These are phyloP conservation scores for Vanrija pseudolonga DNA, from an alignment of 1,284 basidiomycete genomes.

Conservation along the genomic window DNA sequence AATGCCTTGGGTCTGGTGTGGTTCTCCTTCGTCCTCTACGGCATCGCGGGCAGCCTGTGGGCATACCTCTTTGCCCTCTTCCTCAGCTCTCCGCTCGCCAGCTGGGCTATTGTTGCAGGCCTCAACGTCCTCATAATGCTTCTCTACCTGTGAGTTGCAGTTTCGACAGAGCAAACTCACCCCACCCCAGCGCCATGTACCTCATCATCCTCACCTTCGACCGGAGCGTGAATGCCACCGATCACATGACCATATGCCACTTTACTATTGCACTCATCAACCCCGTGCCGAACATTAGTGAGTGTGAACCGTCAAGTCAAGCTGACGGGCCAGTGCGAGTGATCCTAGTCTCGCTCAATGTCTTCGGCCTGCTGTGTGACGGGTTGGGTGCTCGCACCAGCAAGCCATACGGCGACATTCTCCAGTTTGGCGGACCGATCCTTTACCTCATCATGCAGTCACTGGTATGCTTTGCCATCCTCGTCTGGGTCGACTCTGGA, in stretches of 20 bases:
- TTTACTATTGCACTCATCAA: constrained; percentile 65
- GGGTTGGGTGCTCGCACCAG: constrained; percentile 56
- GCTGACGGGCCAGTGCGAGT: constrained; percentile 50
- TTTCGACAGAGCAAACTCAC: neutral
- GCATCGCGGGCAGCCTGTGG: constrained; percentile 64
- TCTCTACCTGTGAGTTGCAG: constrained; percentile 49
- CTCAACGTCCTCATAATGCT: constrained; percentile 70
- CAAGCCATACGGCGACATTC: constrained; percentile 56
- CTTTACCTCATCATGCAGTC: constrained; percentile 63
- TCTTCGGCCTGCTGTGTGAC: constrained; percentile 70
- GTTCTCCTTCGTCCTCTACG: constrained; percentile 70
- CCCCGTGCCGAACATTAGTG: constrained; percentile 65
- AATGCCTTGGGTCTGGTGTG: constrained; percentile 58
- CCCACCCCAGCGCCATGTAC: constrained; percentile 55
- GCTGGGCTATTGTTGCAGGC: constrained; percentile 69
- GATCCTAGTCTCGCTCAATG: constrained; percentile 66
- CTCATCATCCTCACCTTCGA: constrained; percentile 66
- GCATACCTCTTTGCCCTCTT: constrained; percentile 64
- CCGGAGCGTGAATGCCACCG: constrained; percentile 54
- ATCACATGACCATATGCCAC: constrained; percentile 63
- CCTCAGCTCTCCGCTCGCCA: constrained; percentile 64
- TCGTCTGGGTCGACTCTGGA: constrained; percentile 63
- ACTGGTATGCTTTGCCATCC: constrained; percentile 56
- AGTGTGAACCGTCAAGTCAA: constrained; percentile 31
- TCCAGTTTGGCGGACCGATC: constrained; percentile 69